Percentiles rank a stretch among this genome's conserved stretches.
These are phyloP conservation scores for Tilletia indica DNA, from an alignment of 1,284 basidiomycete genomes.

Conservation along the genomic window DNA sequence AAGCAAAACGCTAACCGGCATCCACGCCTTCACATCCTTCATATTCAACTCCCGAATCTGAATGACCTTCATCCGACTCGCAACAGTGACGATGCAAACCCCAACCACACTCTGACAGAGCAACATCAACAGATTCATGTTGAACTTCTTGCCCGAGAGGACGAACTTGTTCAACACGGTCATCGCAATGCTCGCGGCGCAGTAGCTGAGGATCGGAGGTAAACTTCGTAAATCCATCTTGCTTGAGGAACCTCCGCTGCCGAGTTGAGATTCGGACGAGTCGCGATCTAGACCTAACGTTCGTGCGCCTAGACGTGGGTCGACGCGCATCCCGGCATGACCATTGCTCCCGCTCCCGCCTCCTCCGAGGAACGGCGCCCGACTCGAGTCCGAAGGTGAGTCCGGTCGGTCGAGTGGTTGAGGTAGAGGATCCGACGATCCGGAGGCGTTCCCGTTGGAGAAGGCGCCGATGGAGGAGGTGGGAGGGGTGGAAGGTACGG, in stretches of 20 bases:
- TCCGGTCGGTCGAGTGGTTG: neutral
- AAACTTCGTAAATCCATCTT: conserved; percentile 57
- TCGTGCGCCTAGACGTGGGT: conserved; percentile 32
- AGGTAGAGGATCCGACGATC: neutral
- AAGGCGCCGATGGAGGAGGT: no score
- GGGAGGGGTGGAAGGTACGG: neutral
- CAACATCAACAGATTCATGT: conserved; percentile 93
- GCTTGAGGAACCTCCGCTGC: neutral
- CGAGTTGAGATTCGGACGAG: conserved; percentile 20
- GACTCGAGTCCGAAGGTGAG: conserved; percentile 33
- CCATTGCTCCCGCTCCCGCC: conserved; percentile 18
- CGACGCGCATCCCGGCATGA: conserved; percentile 23
- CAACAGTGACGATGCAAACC: conserved; percentile 70
- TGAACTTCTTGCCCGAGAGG: conserved; percentile 87
- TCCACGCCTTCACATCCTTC: conserved; percentile 86
- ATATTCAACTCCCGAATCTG: conserved; percentile 81
- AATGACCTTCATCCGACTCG: conserved; percentile 79
- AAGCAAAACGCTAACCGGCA: conserved; percentile 86
- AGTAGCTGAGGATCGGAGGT: conserved; percentile 83
- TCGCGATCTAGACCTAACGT: conserved; percentile 27
- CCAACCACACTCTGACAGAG: conserved; percentile 80
- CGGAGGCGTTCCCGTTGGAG: neutral
- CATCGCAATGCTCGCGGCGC: conserved; percentile 92
- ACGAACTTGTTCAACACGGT: conserved; percentile 98
- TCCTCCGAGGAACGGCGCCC: conserved; percentile 32